Conservation (phyloP, 352 stramenopile species). For the Pythium oligandrum region DNA sequence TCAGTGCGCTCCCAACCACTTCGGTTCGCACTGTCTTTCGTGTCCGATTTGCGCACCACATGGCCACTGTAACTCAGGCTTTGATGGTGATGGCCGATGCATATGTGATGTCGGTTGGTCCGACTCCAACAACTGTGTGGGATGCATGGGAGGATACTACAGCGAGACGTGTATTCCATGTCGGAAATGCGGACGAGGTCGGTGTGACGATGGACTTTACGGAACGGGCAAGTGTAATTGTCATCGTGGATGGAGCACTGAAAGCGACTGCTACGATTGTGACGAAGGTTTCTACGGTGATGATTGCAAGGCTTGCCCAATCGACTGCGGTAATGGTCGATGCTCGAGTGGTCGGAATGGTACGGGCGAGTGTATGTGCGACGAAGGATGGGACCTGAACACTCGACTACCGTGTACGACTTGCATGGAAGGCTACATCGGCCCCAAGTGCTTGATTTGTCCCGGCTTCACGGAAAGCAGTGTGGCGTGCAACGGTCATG, state of each 20-base stretch:
- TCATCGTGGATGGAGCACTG: slow-evolving; percentile 66
- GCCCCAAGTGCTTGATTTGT: slow-evolving; percentile 59
- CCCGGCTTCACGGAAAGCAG: slow-evolving; percentile 72
- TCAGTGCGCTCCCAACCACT: slow-evolving; percentile 80
- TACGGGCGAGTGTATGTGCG: slow-evolving; percentile 72
- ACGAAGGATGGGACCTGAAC: slow-evolving; percentile 66
- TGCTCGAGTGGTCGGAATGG: slow-evolving; percentile 77
- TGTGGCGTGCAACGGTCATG: slow-evolving; percentile 64
- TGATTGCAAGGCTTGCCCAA: slow-evolving; percentile 57
- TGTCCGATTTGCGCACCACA: slow-evolving; percentile 84
- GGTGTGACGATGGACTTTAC: slow-evolving; percentile 74
- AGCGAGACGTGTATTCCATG: slow-evolving; percentile 63
- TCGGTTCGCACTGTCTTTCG: slow-evolving; percentile 68
- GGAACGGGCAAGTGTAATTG: slow-evolving; percentile 81
- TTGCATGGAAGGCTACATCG: slow-evolving; percentile 77
- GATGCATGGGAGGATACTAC: slow-evolving; percentile 83
- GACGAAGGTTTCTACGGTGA: slow-evolving; percentile 79
- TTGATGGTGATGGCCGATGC: slow-evolving; percentile 76
- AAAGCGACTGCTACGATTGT: slow-evolving; percentile 81
- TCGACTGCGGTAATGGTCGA: slow-evolving; percentile 66
- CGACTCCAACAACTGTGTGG: slow-evolving; percentile 86
- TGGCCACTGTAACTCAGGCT: slow-evolving; percentile 77
- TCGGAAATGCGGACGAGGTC: slow-evolving; percentile 71
- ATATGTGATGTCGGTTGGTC: slow-evolving; percentile 85
- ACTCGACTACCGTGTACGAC: slow-evolving; percentile 59